These are phyloP conservation scores for Cyclostephanos tholiformis DNA, from an alignment of 108 stramenopile genomes.

Conservation along the genomic window DNA sequence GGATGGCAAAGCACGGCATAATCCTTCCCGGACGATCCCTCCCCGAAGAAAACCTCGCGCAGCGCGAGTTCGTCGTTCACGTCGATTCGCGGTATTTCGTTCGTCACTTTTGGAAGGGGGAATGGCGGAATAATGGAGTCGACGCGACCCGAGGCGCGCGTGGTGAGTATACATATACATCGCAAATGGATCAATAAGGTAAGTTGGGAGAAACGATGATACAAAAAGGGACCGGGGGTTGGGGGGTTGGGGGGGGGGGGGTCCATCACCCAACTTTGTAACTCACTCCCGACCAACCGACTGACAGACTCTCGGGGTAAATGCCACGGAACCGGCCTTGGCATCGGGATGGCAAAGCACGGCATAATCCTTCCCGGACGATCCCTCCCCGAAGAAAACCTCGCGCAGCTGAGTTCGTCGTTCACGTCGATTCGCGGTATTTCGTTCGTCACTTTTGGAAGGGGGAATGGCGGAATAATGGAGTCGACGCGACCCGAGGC, in stretches of 20 bases:
- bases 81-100: conserved; percentile 72
- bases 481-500: too few relatives aligned
- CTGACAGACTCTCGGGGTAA: too few relatives aligned
- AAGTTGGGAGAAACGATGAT: too few relatives aligned
- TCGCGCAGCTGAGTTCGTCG: conserved; percentile 76
- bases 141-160: too few relatives aligned
- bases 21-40: conserved; percentile 60
- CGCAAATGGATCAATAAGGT: too few relatives aligned
- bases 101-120: conserved; percentile 9
- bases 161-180: too few relatives aligned
- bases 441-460: conserved; percentile 31
- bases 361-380: conserved; percentile 64
- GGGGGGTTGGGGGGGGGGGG: background rate
- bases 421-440: conserved; percentile 70
- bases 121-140: too few relatives aligned
- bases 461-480: too few relatives aligned
- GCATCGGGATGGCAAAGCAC: conserved; percentile 69
- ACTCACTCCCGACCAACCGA: conserved; percentile 65
- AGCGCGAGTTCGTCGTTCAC: conserved; percentile 69
- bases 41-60: conserved; percentile 84
- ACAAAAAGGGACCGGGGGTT: too few relatives aligned
- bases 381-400: conserved; percentile 81
- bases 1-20: conserved; percentile 81
- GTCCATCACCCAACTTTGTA: background rate
- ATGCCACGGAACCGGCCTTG: conserved; percentile 43